Conservation (phyloP, 306 rosid species). For the Quercus bicolor region DNA sequence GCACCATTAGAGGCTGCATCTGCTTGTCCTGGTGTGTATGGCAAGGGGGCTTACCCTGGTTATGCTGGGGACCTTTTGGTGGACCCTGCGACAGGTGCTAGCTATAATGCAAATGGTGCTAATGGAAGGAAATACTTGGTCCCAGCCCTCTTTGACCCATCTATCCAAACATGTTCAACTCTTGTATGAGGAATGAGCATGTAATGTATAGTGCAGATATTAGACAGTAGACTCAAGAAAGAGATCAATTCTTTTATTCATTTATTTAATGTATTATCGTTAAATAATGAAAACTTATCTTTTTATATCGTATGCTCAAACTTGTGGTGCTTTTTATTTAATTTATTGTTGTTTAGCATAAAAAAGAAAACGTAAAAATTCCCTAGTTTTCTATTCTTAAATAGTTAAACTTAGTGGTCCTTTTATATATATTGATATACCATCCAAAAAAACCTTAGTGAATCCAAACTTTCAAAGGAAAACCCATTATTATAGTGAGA, state of each 20-base stretch:
- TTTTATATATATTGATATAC: too few relatives aligned
- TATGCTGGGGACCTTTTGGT: conserved; percentile 45
- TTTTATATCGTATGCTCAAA: not conserved
- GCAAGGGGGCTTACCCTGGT: conserved; percentile 65
- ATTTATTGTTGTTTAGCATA: too few relatives aligned
- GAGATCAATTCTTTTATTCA: conserved; percentile 19
- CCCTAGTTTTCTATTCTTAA: too few relatives aligned
- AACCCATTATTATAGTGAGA: too few relatives aligned
- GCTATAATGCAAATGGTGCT: conserved; percentile 52
- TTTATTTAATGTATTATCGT: conserved; percentile 6
- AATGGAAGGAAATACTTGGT: conserved; percentile 61
- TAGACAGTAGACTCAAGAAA: not conserved
- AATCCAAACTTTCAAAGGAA: too few relatives aligned
- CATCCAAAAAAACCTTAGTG: too few relatives aligned
- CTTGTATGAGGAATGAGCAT: too few relatives aligned
- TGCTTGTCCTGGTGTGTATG: conserved; percentile 56
- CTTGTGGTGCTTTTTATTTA: not conserved
- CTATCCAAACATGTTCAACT: conserved; percentile 14
- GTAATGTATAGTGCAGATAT: too few relatives aligned
- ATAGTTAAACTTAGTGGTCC: too few relatives aligned
- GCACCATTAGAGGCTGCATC: conserved; percentile 64
- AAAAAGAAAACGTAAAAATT: too few relatives aligned
- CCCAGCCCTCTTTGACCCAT: conserved; percentile 62
- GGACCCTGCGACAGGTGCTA: conserved; percentile 41
- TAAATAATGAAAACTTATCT: not conserved